These are phyloP conservation scores for Cadophora sp. DNA, from an alignment of 2,329 filamentous ascomycete species.

Conservation along the genomic window DNA sequence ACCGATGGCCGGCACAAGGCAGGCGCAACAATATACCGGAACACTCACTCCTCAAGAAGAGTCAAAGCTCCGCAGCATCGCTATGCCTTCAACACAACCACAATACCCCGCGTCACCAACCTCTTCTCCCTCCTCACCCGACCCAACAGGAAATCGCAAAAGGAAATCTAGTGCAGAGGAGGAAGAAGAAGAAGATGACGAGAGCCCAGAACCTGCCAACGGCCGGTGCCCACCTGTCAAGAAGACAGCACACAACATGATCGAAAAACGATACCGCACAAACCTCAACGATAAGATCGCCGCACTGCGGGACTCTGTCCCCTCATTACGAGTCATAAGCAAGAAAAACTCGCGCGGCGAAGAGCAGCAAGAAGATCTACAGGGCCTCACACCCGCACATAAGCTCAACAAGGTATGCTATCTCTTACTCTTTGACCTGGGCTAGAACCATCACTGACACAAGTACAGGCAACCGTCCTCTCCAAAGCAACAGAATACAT, in stretches of 20 bases:
- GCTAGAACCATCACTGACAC: slow-evolving; percentile 10
- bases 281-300: slow-evolving; percentile 87
- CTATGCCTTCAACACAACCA: slow-evolving; percentile 64
- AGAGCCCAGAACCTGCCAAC: slow-evolving; percentile 47
- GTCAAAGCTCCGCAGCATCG: slow-evolving; percentile 61
- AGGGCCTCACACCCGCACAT: slow-evolving; percentile 67
- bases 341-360: slow-evolving; percentile 58
- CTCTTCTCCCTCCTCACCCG: slow-evolving; percentile 52
- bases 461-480: slow-evolving; percentile 58
- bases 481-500: slow-evolving; percentile 98
- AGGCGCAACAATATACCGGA: slow-evolving; percentile 20
- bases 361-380: slow-evolving; percentile 60
- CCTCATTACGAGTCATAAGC: slow-evolving; percentile 65
- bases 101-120: slow-evolving; percentile 48
- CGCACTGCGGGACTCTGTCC: slow-evolving; percentile 75
- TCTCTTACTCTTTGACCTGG: background rate
- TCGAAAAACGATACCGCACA: slow-evolving; percentile 83
- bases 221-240: slow-evolving; percentile 57
- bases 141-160: slow-evolving; percentile 51
- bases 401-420: slow-evolving; percentile 69
- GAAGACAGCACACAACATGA: slow-evolving; percentile 85
- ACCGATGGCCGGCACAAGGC: slow-evolving; percentile 24
- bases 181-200: slow-evolving; percentile 58
- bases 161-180: slow-evolving; percentile 42
- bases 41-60: slow-evolving; percentile 38